Base-by-base conservation (phyloP, 768 basidiomycete species). In the Megacollybia marginata region DNA sequence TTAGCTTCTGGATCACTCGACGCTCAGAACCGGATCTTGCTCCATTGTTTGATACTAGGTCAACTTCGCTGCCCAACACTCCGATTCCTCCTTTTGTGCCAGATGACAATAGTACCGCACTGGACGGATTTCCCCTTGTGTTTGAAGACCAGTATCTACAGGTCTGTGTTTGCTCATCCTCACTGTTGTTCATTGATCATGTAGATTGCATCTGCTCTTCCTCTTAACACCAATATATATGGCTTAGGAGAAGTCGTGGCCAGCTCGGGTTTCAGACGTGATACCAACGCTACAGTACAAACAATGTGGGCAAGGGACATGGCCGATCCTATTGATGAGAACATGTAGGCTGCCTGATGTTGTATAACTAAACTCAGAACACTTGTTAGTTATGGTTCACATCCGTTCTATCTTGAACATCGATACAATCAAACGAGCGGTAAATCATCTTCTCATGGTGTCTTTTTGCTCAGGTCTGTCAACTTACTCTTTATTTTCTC, bases 81-180 rank as follows among this genome's bases (percentile, higher is more conserved):
- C 79, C 82, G 1, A 78, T 79, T 33, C 65, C 75, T n/a, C 72
- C 84, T 10, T 68, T 75, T n/a, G 74, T 79, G 35, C 32, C 70
- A 0, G 64, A 60, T 8, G 79, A 82, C 52, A 70, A 72, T 44
- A 73, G 70, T 5, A 82, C 81, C 0, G 73, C 75, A 2, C 68
- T 89, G 15, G 71, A 81, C 49, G 80, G 75, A 0, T 85, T 87
- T 50, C 77, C 81, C 0, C 68, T 91, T 10, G 76, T 91, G 11
- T 90, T 90, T 57, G 87, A 90, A 56, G 80, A 90, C 53, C 83
- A 84, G 57, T 90, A 88, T 59, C 72, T 91, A 18, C 85, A 89
- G 73, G 79, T 80, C 50, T 45, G 52, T 31, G 19, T 31, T 9
- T 9, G 18, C 1, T 44, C 31, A n/a, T n/a, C 16, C 33, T 36